Evolutionary conservation across 2,329 filamentous ascomycete species (phyloP), one percentile per base, ranked within the genome.

Genomic region (Exserohilum turcica): DNA sequence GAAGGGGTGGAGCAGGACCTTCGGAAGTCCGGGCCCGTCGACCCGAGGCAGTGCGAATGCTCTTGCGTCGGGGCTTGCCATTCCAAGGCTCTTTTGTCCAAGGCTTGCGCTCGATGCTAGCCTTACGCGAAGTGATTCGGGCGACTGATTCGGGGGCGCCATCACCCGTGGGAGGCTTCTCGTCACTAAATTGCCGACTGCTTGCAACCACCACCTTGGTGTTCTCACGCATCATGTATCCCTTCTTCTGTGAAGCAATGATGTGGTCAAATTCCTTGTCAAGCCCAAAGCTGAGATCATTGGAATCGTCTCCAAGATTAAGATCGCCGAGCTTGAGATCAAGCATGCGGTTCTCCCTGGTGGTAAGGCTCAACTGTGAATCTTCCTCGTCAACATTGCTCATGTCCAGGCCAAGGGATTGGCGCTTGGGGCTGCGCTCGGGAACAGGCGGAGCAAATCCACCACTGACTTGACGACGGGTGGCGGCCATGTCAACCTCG

Each of bases 21-120:
- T 55, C 60, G 18, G 79, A 79, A 27, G 80, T 74, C 48, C 82
- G 76, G 64, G 82, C 80, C 77, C 88, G 88, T 59, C 85, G 77
- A 63, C 78, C 80, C 27, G 82, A 82, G 12, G 82, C 77, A 43
- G 81, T 78, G 56, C 85, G 81, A 45, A 86, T 79, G 67, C 85
- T 88, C 64, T 84, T 82, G 60, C 88, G 85, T 51, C 92, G 85
- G 38, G 82, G 76, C 74, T 92, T 90, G 54, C 88, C 86, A 76
- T 96, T 96, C 94, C 94, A 99, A 13, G 94, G 94, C 76, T 97
- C 94, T 5, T 96, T 94, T 12, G 91, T 94, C 90, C 94, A 96
- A 73, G 95, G 90, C 29, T 75, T 72, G 24, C 75, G 73, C 59
- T 80, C 79, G 36, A 91, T 90, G 40, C 91, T 92, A 4, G 85